Evolutionary conservation across 306 rosid genomes (phyloP).

Genomic region (Arachis stenosperma): DNA sequence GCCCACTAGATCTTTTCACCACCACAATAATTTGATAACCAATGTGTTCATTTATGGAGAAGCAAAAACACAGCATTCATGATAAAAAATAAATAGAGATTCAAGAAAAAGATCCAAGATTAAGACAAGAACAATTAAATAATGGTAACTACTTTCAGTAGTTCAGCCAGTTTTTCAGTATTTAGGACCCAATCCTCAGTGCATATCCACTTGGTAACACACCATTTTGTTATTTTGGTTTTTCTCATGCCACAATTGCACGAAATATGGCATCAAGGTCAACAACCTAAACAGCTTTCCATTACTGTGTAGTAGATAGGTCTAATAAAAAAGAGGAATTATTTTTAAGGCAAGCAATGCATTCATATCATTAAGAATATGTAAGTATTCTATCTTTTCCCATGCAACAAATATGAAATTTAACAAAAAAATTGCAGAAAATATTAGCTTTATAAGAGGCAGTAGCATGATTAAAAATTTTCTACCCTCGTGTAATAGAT

Average conservation of each 20-base stretch:
- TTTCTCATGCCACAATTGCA: slow-evolving; percentile 93
- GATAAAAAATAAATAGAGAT: too few species aligned
- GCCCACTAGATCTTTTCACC: too few species aligned
- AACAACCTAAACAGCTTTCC: slow-evolving; percentile 30
- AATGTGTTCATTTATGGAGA: too few species aligned
- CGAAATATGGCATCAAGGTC: slow-evolving; percentile 42
- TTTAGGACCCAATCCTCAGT: slow-evolving; percentile 92
- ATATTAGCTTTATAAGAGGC: too few species aligned
- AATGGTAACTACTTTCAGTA: slow-evolving; percentile 59
- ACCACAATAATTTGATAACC: too few species aligned
- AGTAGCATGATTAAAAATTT: too few species aligned
- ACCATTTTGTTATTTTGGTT: slow-evolving; percentile 96
- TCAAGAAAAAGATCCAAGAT: neutral
- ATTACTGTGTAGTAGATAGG: slow-evolving; percentile 19
- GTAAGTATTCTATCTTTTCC: neutral
- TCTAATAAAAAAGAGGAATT: slow-evolving; percentile 9
- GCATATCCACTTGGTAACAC: slow-evolving; percentile 81
- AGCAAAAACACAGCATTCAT: too few species aligned
- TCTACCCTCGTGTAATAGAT: too few species aligned
- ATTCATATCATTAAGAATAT: neutral
- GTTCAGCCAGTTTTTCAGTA: slow-evolving; percentile 78
- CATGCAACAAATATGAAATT: too few species aligned
- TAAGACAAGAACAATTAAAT: slow-evolving; percentile 31
- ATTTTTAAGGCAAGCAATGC: slow-evolving; percentile 2
- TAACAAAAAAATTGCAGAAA: too few species aligned